phyloP scores from a whole-genome alignment of 2,329 filamentous ascomycete species.

The Pseudocercospora pini-densiflorae region DNA sequence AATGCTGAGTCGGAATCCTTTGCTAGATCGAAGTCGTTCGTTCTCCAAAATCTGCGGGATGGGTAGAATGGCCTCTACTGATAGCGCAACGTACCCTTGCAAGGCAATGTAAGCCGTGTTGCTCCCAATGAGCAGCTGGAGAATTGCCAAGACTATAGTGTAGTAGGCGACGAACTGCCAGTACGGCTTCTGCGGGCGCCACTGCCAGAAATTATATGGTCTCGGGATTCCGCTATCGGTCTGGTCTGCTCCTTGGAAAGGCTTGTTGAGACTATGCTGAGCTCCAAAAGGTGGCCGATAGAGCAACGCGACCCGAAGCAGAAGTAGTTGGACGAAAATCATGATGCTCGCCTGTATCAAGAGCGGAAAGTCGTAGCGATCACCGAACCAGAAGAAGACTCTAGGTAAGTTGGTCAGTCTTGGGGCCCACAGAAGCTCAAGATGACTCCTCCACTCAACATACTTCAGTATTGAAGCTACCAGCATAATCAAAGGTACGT shows the following conservation, averaged over 20 bases:
- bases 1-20: constrained; percentile 77
- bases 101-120: constrained; percentile 65
- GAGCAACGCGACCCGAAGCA: constrained; percentile 65
- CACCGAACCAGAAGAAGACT: constrained; percentile 69
- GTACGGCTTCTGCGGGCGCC: constrained; percentile 75
- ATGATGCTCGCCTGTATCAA: constrained; percentile 65
- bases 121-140: constrained; percentile 70
- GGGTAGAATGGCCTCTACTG: constrained; percentile 80
- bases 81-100: constrained; percentile 76
- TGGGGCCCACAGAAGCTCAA: not conserved
- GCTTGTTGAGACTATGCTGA: constrained; percentile 49
- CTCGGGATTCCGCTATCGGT: constrained; percentile 53
- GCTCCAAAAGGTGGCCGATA: constrained; percentile 53
- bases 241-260: constrained; percentile 63
- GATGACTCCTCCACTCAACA: constrained; percentile 16
- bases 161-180: constrained; percentile 78
- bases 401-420: constrained; percentile 54
- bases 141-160: constrained; percentile 61
- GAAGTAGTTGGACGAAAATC: constrained; percentile 61
- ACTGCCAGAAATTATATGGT: constrained; percentile 83
- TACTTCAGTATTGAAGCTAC: constrained; percentile 67
- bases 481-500: constrained; percentile 71
- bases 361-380: constrained; percentile 62
- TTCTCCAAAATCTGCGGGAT: constrained; percentile 79
- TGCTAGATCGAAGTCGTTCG: constrained; percentile 69